Base-by-base conservation (phyloP, 2,329 filamentous ascomycete species). In the Neobulgaria alba region DNA sequence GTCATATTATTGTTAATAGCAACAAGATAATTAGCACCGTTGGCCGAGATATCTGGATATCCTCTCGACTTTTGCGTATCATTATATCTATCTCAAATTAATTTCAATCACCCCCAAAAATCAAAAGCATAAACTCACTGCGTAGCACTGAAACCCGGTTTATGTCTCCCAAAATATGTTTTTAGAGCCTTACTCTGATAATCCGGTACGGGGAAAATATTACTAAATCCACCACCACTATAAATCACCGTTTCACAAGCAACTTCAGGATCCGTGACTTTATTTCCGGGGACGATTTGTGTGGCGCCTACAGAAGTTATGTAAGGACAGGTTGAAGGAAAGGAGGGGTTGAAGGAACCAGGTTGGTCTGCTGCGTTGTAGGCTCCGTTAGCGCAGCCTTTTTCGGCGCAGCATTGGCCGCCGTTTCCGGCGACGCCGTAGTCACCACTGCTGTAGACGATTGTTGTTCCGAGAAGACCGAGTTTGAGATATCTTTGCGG, bases 401-500 rank as follows among this genome's bases (percentile, higher is more conserved):
- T n/a, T n/a, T n/a, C n/a, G n/a, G n/a, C n/a, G n/a, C n/a, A n/a
- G n/a, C n/a, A n/a, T n/a, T n/a, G n/a, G n/a, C 41, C 8, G n/a
- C n/a, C n/a, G n/a, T n/a, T n/a, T n/a, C n/a, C n/a, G n/a, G 42
- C 42, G 10, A 45, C 42, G 7, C 42, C 42, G 29, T 45, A 41
- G 16, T 45, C 42, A 12, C 38, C 42, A 4, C 38, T 41, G 10
- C 29, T 31, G 31, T 41, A 45, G 14, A 45, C 14, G 15, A 41
- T 31, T 8, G 38, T 38, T 1, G 30, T 32, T 10, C 42, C 42
- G 16, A 29, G 29, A 2, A 45, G 35, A 10, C 42, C 42, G 17
- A 29, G 23, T 29, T 29, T 29, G 30, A 17, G n/a, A n/a, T n/a
- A n/a, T n/a, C n/a, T n/a, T n/a, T n/a, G n/a, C n/a, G n/a, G n/a